phyloP scores from a whole-genome alignment of 176 grass and related monocot genomes.

The Saccharum spontaneum region DNA sequence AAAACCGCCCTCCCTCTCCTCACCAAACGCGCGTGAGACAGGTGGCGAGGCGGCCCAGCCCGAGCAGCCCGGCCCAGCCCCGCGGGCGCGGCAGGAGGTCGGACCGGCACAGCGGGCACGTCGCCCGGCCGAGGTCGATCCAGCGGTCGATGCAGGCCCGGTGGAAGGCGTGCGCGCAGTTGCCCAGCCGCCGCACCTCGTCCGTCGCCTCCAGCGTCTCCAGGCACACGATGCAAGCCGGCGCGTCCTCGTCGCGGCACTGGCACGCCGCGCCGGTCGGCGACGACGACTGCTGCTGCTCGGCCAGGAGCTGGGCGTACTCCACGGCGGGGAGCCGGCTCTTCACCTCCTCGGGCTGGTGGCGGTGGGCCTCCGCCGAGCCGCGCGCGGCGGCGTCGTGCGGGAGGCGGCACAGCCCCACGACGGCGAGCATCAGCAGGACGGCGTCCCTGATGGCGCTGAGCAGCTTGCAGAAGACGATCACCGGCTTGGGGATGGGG shows the following conservation, averaged over 20 bases:
- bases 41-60: constrained; percentile 20
- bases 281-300: neutral
- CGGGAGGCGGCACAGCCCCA: constrained; percentile 33
- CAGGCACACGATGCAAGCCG: constrained; percentile 73
- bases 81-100: constrained; percentile 36
- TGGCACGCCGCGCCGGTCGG: neutral
- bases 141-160: constrained; percentile 72
- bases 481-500: constrained; percentile 43
- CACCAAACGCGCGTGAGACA: constrained; percentile 29
- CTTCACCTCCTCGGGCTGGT: constrained; percentile 50
- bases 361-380: neutral
- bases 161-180: constrained; percentile 77
- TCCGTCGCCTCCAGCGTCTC: constrained; percentile 43
- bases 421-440: constrained; percentile 33
- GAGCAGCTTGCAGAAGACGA: constrained; percentile 52
- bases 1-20: neutral
- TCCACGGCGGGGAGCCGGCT: constrained; percentile 43
- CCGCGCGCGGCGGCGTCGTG: neutral
- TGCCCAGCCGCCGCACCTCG: constrained; percentile 61
- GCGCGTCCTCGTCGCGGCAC: neutral
- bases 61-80: neutral
- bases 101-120: constrained; percentile 69
- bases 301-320: constrained; percentile 29
- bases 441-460: constrained; percentile 28
- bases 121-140: constrained; percentile 61